A percentile compares a stretch with the other conserved stretches of the same genome.
phyloP scores from a whole-genome alignment of 2,329 filamentous ascomycete genomes.

The Cladosporium sp. region DNA sequence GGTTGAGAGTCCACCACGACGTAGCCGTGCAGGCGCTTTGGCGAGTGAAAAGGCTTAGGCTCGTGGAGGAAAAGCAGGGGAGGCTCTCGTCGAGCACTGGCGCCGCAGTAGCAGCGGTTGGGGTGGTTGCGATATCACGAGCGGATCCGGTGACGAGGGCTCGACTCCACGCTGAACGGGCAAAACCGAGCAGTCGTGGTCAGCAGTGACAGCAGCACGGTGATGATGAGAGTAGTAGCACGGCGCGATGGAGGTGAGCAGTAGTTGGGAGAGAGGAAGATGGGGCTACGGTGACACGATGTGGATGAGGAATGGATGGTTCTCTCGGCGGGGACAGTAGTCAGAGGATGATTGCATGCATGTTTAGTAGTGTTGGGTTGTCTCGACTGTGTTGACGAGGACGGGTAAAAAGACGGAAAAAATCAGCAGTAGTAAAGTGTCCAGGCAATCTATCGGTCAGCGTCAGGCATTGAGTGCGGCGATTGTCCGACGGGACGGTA shows the following conservation, averaged over 20 bases:
- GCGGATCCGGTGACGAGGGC: constrained; percentile 15
- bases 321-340: not conserved
- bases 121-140: constrained; percentile 11
- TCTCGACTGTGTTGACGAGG: not conserved
- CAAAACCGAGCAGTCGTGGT: constrained; percentile 12
- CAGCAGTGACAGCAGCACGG: constrained; percentile 12
- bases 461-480: constrained; percentile 1
- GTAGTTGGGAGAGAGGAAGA: not conserved
- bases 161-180: constrained; percentile 10
- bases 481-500: not conserved
- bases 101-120: constrained; percentile 17
- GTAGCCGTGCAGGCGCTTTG: constrained; percentile 12
- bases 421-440: not conserved
- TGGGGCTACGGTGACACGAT: not conserved
- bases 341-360: constrained; percentile 10
- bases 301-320: not conserved
- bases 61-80: not conserved
- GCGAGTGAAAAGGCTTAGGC: not conserved
- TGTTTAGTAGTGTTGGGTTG: not conserved
- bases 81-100: not conserved
- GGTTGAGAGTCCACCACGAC: constrained; percentile 4
- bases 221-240: constrained; percentile 2
- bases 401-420: not conserved
- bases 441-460: not conserved
- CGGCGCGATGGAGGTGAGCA: constrained; percentile 6